A percentile compares a stretch with the other conserved stretches of the same genome.
Conservation (phyloP, 2,329 filamentous ascomycete genomes). For the Claviceps maximensis region DNA sequence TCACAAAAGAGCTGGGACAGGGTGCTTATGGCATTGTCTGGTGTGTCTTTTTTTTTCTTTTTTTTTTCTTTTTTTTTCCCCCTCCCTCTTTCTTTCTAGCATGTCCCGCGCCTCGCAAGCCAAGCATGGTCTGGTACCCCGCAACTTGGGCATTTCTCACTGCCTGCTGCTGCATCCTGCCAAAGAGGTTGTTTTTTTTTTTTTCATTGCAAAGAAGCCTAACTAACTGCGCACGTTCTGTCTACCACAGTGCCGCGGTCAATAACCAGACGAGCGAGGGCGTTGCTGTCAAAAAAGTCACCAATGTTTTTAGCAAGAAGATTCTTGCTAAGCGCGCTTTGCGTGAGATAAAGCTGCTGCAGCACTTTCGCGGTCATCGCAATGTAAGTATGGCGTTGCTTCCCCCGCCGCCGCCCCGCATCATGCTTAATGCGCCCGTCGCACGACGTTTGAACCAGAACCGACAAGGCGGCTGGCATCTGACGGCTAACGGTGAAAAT, state of each 20-base stretch:
- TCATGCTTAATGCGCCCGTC: neutral
- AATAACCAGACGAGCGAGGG: constrained; percentile 86
- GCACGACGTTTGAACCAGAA: neutral
- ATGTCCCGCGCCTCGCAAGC: too few species aligned
- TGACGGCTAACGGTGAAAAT: neutral
- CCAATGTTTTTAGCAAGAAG: constrained; percentile 99
- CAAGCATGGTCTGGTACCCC: too few species aligned
- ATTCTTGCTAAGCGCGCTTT: constrained; percentile 95
- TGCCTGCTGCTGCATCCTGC: too few species aligned
- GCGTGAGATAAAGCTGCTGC: constrained; percentile 95
- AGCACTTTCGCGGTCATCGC: constrained; percentile 87
- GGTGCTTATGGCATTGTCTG: constrained; percentile 98
- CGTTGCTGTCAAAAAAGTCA: constrained; percentile 98
- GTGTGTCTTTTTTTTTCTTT: constrained; percentile 34
- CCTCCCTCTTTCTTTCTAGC: too few species aligned
- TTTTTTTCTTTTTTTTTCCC: neutral
- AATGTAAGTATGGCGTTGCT: constrained; percentile 44
- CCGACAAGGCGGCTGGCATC: neutral
- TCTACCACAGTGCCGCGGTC: constrained; percentile 61
- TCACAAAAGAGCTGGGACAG: constrained; percentile 96
- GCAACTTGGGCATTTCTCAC: too few species aligned
- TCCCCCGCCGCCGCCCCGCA: neutral
- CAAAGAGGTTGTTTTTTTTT: too few species aligned
- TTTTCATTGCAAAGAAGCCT: neutral
- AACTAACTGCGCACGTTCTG: neutral